A percentile compares a stretch with the other conserved stretches of the same genome.
These are phyloP conservation scores for Phytophthora brassicae DNA, from an alignment of 352 stramenopile genomes.

Conservation along the genomic window DNA sequence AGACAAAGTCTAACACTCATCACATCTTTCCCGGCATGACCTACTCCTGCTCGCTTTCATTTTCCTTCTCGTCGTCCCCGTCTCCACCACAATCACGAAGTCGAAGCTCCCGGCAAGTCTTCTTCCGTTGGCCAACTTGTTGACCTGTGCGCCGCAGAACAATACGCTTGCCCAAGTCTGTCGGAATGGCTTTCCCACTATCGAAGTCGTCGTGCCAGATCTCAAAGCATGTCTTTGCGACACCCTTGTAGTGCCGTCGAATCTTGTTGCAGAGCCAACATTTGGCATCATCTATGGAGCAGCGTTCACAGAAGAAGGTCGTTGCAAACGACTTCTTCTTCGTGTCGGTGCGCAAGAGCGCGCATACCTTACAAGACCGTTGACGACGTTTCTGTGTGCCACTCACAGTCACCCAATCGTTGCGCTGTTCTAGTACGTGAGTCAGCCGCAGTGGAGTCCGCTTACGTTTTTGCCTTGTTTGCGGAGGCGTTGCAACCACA, in stretches of 20 bases:
- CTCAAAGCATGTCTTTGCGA: slow-evolving; percentile 21
- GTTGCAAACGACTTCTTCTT: slow-evolving; percentile 5
- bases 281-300: slow-evolving; percentile 17
- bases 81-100: too few species aligned
- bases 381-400: slow-evolving; percentile 1
- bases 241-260: not conserved
- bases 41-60: too few species aligned
- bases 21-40: too few species aligned
- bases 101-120: slow-evolving; percentile 10
- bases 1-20: too few species aligned
- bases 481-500: not conserved
- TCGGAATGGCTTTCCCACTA: not conserved
- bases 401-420: slow-evolving; percentile 2
- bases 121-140: slow-evolving; percentile 16
- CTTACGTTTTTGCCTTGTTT: not conserved
- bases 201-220: slow-evolving; percentile 35
- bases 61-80: too few species aligned
- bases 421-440: not conserved
- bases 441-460: not conserved
- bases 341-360: not conserved
- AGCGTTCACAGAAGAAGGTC: slow-evolving; percentile 9
- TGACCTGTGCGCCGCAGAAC: slow-evolving; percentile 16
- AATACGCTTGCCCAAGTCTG: slow-evolving; percentile 7
- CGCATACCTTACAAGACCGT: not conserved
- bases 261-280: slow-evolving; percentile 21